These are phyloP conservation scores for Dioscorea dumetorum DNA, from an alignment of 106 monocot genomes.

Conservation along the genomic window DNA sequence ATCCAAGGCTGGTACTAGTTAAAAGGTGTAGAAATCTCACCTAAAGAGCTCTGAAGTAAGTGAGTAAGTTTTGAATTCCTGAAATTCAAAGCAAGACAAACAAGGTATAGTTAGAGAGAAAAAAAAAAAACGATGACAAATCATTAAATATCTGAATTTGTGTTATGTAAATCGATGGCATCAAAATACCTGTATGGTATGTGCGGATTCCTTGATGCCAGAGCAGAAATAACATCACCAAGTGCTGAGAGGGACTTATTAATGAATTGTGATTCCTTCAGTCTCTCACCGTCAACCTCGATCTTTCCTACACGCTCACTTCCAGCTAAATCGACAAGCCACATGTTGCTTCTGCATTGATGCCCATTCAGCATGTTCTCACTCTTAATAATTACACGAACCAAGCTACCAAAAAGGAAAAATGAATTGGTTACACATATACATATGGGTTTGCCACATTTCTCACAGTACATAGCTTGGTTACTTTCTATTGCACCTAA, in stretches of 20 bases:
- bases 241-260: conserved; percentile 92
- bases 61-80: conserved; percentile 98
- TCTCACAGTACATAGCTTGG: too few species aligned
- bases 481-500: too few species aligned
- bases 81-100: conserved; percentile 1
- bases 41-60: conserved; percentile 89
- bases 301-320: conserved; percentile 83
- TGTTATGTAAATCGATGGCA: conserved; percentile 1
- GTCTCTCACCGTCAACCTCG: conserved; percentile 87
- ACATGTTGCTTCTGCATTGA: conserved; percentile 62
- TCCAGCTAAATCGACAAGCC: conserved; percentile 97
- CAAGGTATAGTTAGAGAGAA: not conserved
- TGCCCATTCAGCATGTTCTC: conserved; percentile 56
- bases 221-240: conserved; percentile 87
- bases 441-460: too few species aligned
- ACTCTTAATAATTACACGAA: conserved; percentile 60
- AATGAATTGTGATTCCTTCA: conserved; percentile 95
- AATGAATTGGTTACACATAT: not conserved
- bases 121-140: not conserved
- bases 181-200: conserved; percentile 72
- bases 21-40: conserved; percentile 15
- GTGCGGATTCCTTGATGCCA: conserved; percentile 82
- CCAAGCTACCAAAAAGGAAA: conserved; percentile 45
- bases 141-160: not conserved
- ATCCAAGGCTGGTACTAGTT: too few species aligned